phyloP scores from a whole-genome alignment of 1,139 yeast genomes.

The Geotrichum citri-aurantii region DNA sequence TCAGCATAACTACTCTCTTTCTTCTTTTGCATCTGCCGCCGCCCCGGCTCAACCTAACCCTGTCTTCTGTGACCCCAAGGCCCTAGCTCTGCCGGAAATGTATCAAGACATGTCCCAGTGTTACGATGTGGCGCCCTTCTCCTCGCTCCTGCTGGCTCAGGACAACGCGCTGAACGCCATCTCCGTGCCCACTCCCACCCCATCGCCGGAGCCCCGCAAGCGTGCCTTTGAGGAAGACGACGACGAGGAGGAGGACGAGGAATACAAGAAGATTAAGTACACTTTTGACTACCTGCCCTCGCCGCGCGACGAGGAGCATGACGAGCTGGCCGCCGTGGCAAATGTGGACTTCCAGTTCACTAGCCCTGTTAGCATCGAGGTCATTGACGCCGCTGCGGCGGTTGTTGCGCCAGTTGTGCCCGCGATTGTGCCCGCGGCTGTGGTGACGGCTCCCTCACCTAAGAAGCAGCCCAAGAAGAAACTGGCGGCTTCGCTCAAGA shows the following conservation, averaged over 20 bases:
- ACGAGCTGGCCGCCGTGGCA: neutral
- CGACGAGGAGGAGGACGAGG: neutral
- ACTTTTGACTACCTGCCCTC: neutral
- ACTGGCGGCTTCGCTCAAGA: neutral
- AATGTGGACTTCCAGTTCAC: neutral
- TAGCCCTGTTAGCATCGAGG: neutral
- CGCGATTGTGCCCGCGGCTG: neutral
- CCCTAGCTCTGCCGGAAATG: conserved; percentile 21
- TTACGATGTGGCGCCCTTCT: conserved; percentile 8
- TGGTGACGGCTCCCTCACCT: neutral
- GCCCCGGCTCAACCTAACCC: conserved; percentile 7
- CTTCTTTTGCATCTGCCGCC: conserved; percentile 2
- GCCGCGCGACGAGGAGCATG: neutral
- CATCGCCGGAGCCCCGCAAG: conserved; percentile 5
- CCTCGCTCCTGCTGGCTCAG: neutral
- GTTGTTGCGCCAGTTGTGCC: neutral
- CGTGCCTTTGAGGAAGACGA: conserved; percentile 6
- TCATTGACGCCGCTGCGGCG: neutral
- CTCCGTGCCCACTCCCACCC: conserved; percentile 8
- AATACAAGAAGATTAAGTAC: neutral
- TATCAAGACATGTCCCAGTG: conserved; percentile 5
- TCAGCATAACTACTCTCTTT: conserved; percentile 2
- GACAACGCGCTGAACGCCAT: conserved; percentile 1
- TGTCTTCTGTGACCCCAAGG: conserved; percentile 26
- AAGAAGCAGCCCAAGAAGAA: neutral